These are phyloP conservation scores for Neurospora pannonica DNA, from an alignment of 495 filamentous ascomycete species.

Conservation along the genomic window DNA sequence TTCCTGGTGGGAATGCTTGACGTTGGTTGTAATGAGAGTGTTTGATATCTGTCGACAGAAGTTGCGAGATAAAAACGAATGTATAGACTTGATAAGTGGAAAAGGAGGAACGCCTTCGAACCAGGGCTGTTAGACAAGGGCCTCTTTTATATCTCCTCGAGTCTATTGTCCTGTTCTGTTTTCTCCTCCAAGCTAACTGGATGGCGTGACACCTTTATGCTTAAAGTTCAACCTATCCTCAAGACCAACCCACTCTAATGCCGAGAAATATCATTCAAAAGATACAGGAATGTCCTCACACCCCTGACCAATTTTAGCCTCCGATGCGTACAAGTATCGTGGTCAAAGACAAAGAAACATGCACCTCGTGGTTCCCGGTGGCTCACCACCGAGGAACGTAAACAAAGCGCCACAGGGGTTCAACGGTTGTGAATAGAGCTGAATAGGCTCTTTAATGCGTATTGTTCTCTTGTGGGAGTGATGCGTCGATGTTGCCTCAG, in stretches of 20 bases:
- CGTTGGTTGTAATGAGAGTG: not conserved
- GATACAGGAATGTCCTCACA: not conserved
- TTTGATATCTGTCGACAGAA: not conserved
- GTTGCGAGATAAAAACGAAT: not conserved
- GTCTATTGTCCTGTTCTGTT: not conserved
- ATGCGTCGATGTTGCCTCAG: not conserved
- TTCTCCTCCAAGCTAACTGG: not conserved
- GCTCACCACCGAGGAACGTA: not conserved
- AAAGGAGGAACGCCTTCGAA: not conserved
- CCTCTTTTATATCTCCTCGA: not conserved
- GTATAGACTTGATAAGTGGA: not conserved
- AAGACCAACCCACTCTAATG: not conserved
- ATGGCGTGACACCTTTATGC: not conserved
- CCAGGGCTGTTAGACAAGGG: not conserved
- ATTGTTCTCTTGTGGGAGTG: not conserved
- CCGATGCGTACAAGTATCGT: not conserved
- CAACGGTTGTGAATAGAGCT: not conserved
- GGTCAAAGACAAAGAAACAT: not conserved
- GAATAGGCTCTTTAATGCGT: not conserved
- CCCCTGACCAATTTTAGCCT: not conserved
- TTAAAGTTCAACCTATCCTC: no score
- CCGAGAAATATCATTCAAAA: not conserved
- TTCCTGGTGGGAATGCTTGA: not conserved
- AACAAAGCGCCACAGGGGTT: not conserved
- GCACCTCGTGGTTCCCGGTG: not conserved